phyloP scores from a whole-genome alignment of 2,329 filamentous ascomycete genomes.

The Aspergillus sp. region DNA sequence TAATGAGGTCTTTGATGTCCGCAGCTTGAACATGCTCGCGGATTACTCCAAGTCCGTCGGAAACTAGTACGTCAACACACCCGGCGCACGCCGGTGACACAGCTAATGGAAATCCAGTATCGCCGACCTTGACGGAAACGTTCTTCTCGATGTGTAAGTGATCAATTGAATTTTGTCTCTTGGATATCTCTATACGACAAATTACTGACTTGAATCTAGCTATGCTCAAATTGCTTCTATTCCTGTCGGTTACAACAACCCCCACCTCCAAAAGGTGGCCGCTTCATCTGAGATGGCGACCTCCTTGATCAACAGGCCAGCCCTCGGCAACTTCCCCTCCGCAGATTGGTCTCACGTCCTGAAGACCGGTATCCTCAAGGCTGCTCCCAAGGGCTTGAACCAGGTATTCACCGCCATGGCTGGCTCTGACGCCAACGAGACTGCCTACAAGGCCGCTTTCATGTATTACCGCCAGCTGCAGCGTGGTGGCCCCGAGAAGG shows the following conservation, averaged over 20 bases:
- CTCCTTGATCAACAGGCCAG: conserved; percentile 83
- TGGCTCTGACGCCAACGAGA: conserved; percentile 90
- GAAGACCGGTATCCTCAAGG: conserved; percentile 75
- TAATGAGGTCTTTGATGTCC: conserved; percentile 77
- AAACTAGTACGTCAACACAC: conserved; percentile 63
- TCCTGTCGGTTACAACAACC: conserved; percentile 90
- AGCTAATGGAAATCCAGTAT: conserved; percentile 37
- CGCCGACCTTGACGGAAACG: conserved; percentile 52
- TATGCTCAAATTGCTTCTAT: conserved; percentile 94
- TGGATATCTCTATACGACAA: neutral
- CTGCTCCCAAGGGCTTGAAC: conserved; percentile 77
- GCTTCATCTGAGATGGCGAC: conserved; percentile 75
- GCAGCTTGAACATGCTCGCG: conserved; percentile 78
- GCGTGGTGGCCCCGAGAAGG: conserved; percentile 73
- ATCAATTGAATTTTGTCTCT: neutral
- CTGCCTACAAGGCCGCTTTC: conserved; percentile 92
- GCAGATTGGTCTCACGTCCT: conserved; percentile 80
- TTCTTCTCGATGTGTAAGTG: conserved; percentile 52
- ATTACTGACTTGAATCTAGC: conserved; percentile 41
- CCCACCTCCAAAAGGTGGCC: conserved; percentile 67
- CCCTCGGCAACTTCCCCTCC: conserved; percentile 86
- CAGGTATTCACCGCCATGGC: conserved; percentile 90
- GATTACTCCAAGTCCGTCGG: conserved; percentile 74
- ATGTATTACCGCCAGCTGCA: conserved; percentile 84
- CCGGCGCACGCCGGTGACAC: neutral